Conservation (phyloP, 2,329 filamentous ascomycete species). For the Aspergillus sp. region DNA sequence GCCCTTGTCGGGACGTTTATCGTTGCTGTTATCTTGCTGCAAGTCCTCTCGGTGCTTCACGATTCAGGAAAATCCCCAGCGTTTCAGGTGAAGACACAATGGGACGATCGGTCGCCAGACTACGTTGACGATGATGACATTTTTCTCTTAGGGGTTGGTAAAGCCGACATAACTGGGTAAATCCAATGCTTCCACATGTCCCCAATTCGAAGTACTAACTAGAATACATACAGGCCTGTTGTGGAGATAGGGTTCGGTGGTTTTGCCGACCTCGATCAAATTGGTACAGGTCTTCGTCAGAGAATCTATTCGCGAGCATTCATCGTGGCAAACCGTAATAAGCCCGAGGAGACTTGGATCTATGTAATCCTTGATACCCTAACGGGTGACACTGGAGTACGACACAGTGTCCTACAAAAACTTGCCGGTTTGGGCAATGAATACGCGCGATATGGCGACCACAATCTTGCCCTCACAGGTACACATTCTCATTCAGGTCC, state of each 20-base stretch:
- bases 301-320: conserved; percentile 87
- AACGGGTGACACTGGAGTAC: conserved; percentile 83
- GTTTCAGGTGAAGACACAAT: conserved; percentile 20
- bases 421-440: conserved; percentile 67
- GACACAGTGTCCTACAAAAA: conserved; percentile 80
- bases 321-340: conserved; percentile 70
- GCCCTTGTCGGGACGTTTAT: conserved; percentile 27
- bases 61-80: conserved; percentile 16
- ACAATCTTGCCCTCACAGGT: conserved; percentile 85
- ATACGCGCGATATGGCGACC: conserved; percentile 72
- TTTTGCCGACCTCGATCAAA: conserved; percentile 82
- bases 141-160: conserved; percentile 68
- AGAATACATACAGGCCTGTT: conserved; percentile 59
- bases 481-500: conserved; percentile 93
- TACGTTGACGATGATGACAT: conserved; percentile 37
- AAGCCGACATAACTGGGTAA: conserved; percentile 71
- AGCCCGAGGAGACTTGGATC: conserved; percentile 71
- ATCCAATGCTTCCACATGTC: not conserved
- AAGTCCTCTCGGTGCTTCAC: conserved; percentile 28
- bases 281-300: conserved; percentile 81
- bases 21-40: conserved; percentile 31
- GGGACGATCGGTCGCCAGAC: conserved; percentile 24
- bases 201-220: not conserved
- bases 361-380: conserved; percentile 87
- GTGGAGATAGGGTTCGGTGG: conserved; percentile 91